Conservation (phyloP, 2,329 filamentous ascomycete genomes). For the Nigrograna mackinnonii region DNA sequence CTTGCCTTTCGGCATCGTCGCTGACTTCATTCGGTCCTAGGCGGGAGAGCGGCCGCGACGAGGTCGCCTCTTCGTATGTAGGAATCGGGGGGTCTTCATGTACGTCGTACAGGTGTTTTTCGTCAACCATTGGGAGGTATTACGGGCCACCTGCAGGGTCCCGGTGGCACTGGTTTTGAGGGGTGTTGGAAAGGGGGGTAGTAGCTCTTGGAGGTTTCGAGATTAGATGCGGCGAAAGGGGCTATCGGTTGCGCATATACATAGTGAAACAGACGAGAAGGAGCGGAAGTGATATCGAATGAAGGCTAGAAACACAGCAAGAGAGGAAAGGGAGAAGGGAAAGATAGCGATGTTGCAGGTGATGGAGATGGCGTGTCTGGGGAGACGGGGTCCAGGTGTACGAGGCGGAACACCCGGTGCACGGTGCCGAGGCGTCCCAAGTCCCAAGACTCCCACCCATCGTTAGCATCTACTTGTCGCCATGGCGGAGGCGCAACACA, state of each 20-base stretch:
- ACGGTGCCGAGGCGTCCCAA: conserved; percentile 3
- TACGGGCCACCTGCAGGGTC: conserved; percentile 12
- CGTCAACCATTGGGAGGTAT: conserved; percentile 37
- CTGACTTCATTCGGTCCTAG: conserved; percentile 63
- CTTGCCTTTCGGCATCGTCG: conserved; percentile 76
- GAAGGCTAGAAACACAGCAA: conserved; percentile 4
- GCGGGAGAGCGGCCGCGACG: conserved; percentile 57
- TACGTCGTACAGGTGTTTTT: conserved; percentile 43
- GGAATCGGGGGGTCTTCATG: conserved; percentile 71
- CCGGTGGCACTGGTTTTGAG: conserved; percentile 12
- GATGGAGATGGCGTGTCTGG: conserved; percentile 9
- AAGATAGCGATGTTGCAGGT: conserved; percentile 4
- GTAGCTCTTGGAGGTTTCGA: conserved; percentile 2
- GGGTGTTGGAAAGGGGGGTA: conserved; percentile 6
- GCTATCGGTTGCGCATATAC: conserved; percentile 29
- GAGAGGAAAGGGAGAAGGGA: conserved; percentile 8
- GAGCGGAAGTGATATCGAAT: conserved; percentile 14
- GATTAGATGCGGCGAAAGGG: conserved; percentile 1
- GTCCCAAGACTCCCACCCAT: conserved; percentile 14
- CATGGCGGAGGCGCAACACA: background rate
- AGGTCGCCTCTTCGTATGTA: conserved; percentile 79
- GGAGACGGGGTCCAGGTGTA: background rate
- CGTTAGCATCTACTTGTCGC: background rate
- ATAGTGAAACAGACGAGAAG: conserved; percentile 20
- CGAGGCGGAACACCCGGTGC: background rate